Conservation (phyloP, 2,329 filamentous ascomycete genomes). For the Scorias spongiosa region DNA sequence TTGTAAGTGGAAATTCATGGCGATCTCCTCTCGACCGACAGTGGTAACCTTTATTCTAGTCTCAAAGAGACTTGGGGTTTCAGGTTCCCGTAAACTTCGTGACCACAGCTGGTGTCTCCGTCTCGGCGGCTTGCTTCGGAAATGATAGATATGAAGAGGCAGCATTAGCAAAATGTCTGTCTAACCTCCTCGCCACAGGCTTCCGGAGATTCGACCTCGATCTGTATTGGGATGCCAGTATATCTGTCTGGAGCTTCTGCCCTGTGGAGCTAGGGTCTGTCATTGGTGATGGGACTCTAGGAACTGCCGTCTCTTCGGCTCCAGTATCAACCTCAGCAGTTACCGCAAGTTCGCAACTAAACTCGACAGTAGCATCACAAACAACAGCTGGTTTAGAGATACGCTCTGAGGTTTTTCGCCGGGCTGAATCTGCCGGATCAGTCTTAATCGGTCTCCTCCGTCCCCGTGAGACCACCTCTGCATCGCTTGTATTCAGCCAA, state of each 20-base stretch:
- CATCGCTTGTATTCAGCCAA: neutral
- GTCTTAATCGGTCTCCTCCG: neutral
- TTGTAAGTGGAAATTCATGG: conserved; percentile 11
- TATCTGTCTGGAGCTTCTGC: conserved; percentile 43
- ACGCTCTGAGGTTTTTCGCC: neutral
- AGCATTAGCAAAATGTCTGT: conserved; percentile 40
- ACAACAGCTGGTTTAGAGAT: conserved; percentile 1
- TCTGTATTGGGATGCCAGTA: conserved; percentile 46
- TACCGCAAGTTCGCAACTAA: neutral
- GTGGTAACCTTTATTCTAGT: neutral
- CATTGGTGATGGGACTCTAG: neutral
- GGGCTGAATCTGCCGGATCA: neutral
- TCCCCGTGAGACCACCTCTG: neutral
- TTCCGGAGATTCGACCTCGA: conserved; percentile 45
- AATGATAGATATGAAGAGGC: conserved; percentile 37
- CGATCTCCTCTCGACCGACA: too few relatives aligned
- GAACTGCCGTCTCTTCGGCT: neutral
- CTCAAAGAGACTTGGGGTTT: conserved; percentile 39
- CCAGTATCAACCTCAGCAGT: conserved; percentile 2
- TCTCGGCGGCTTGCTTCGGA: conserved; percentile 45
- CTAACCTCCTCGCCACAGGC: conserved; percentile 45
- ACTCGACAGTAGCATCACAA: conserved; percentile 1
- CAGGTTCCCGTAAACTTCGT: conserved; percentile 49
- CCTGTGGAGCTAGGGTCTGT: conserved; percentile 32
- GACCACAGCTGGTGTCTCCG: conserved; percentile 39